These are phyloP conservation scores for Talaromyces verruculosus DNA, from an alignment of 2,329 filamentous ascomycete genomes.

Conservation along the genomic window DNA sequence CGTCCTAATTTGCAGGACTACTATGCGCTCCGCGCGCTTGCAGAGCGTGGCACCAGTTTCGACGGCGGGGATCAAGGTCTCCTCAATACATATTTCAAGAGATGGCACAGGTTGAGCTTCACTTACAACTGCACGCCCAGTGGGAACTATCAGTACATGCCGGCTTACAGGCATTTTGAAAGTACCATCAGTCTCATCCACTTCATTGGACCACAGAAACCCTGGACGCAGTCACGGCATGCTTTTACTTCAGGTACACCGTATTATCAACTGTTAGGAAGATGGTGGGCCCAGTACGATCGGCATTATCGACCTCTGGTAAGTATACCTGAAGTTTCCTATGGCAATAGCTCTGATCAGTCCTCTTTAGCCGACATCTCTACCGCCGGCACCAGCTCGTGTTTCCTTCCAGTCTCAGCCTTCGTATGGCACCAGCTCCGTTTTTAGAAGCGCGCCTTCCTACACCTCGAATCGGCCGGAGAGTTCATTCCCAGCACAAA, in stretches of 20 bases:
- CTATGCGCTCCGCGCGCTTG: slow-evolving; percentile 78
- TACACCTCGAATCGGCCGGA: neutral
- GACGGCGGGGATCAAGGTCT: slow-evolving; percentile 96
- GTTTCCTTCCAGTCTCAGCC: neutral
- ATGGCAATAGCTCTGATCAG: neutral
- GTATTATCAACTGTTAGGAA: slow-evolving; percentile 78
- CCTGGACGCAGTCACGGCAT: slow-evolving; percentile 67
- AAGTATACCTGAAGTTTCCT: slow-evolving; percentile 12
- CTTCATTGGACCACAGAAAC: slow-evolving; percentile 90
- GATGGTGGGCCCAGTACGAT: slow-evolving; percentile 96
- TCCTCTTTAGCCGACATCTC: neutral
- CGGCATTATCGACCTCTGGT: slow-evolving; percentile 65
- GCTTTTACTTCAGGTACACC: slow-evolving; percentile 37
- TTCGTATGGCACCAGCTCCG: neutral
- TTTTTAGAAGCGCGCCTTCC: neutral
- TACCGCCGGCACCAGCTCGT: neutral
- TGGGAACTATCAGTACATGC: slow-evolving; percentile 94
- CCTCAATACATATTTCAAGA: slow-evolving; percentile 88
- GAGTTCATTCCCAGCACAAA: neutral
- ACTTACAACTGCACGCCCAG: slow-evolving; percentile 97
- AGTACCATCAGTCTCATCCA: slow-evolving; percentile 86
- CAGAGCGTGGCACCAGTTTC: slow-evolving; percentile 84
- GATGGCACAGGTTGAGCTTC: slow-evolving; percentile 86
- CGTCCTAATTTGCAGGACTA: slow-evolving; percentile 85
- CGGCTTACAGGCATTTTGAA: slow-evolving; percentile 90